Evolutionary conservation across 495 filamentous ascomycete genomes (phyloP).

Genomic region (Saxophila tyrrhenica): DNA sequence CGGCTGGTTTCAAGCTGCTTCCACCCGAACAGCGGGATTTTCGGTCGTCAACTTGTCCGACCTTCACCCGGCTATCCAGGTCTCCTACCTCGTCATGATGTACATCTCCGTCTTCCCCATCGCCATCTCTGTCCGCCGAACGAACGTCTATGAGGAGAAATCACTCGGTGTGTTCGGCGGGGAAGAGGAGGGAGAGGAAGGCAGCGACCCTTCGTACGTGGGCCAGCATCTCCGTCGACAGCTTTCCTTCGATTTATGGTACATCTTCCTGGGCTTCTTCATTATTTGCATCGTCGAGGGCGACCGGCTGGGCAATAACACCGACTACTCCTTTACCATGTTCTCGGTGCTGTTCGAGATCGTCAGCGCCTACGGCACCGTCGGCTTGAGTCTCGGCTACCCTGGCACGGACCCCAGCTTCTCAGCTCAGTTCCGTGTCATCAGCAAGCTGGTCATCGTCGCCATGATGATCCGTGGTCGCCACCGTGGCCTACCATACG

Average conservation of each 20-base stretch:
- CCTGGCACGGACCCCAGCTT: constrained; percentile 63
- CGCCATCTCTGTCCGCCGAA: constrained; percentile 82
- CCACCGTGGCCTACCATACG: constrained; percentile 83
- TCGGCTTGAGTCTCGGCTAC: constrained; percentile 79
- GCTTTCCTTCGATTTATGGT: constrained; percentile 90
- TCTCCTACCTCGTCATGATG: constrained; percentile 98
- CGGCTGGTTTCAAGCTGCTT: constrained; percentile 76
- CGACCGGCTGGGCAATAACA: constrained; percentile 40
- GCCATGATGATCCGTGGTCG: constrained; percentile 87
- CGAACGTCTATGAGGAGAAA: constrained; percentile 94
- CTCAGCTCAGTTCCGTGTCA: constrained; percentile 58
- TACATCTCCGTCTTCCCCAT: constrained; percentile 96
- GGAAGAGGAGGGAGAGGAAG: constrained; percentile 39
- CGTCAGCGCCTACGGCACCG: constrained; percentile 86
- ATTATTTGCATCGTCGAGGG: constrained; percentile 79
- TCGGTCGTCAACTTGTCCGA: constrained; percentile 60
- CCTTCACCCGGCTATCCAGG: constrained; percentile 83
- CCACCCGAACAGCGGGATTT: constrained; percentile 83
- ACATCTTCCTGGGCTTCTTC: constrained; percentile 77
- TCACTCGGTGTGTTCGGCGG: constrained; percentile 68
- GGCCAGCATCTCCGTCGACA: constrained; percentile 79
- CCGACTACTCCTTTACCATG: constrained; percentile 55
- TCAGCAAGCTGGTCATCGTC: constrained; percentile 81
- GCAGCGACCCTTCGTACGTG: constrained; percentile 61
- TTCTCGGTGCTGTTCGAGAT: constrained; percentile 86